Base-by-base conservation (phyloP, 768 basidiomycete genomes). In the Suillus lakei region DNA sequence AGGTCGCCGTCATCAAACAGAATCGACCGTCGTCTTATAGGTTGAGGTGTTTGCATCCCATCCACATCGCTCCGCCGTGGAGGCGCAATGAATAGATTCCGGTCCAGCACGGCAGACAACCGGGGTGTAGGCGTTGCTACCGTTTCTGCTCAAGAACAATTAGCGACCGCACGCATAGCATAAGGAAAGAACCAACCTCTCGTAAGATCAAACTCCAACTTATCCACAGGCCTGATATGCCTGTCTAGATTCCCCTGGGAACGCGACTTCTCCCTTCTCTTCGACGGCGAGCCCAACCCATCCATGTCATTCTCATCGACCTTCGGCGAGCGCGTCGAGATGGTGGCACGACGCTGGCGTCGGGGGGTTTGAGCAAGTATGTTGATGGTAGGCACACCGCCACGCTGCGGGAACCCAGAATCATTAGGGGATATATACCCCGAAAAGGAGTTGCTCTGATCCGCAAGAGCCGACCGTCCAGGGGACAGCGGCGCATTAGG, bases 21-120 rank as follows among this genome's bases (percentile, higher is more conserved):
- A 65, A 67, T 58, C 16, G 68, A 68, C 51, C 66, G 64, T 43
- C 54, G 34, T 39, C 68, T 44, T 5, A 61, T 60, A 9, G 53
- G 39, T 36, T 72, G 69, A 26, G 76, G 68, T 12, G 73, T 71
- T 30, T 30, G 58, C 28, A n/a, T 41, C 26, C 71, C 69, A 8
- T 74, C 75, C 55, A 82, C 75, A 55, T 85, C 83, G 5, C 76
- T 76, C 13, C 79, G 79, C 39, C 79, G 78, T 6, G 69, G 81
- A 5, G 86, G 80, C 7, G 86, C 85, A 59, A 92, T 84, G 73
- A 93, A 92, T 41, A 91, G 71, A 67, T 82, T 88, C 64, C 85
- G 84, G 73, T 93, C 91, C 21, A 94, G 74, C 38, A 93, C 82
- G 32, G 89, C 79, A 6, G 90, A 91, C 30, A 93, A 80, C 6